phyloP scores from a whole-genome alignment of 202 grass and related monocot genomes.

The Eragrostis tef region DNA sequence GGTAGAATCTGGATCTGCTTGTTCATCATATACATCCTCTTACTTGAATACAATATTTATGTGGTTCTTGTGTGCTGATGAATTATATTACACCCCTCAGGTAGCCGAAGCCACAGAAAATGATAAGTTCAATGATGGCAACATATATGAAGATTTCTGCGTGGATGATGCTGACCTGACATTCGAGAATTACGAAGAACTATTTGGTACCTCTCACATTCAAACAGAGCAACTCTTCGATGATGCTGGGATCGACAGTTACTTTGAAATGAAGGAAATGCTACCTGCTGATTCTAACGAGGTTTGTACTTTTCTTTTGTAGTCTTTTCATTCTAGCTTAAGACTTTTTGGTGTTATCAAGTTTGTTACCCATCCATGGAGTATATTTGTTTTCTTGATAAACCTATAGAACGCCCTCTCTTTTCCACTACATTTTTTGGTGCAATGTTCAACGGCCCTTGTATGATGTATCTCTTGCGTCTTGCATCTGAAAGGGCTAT shows the following conservation, averaged over 20 bases:
- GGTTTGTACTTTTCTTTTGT: slow-evolving; percentile 54
- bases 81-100: slow-evolving; percentile 49
- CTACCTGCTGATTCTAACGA: slow-evolving; percentile 56
- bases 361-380: slow-evolving; percentile 19
- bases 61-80: slow-evolving; percentile 39
- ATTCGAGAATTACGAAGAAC: slow-evolving; percentile 93
- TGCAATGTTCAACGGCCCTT: slow-evolving; percentile 34
- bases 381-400: not conserved
- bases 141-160: slow-evolving; percentile 70
- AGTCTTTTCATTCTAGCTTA: not conserved
- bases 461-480: slow-evolving; percentile 17
- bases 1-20: slow-evolving; percentile 9
- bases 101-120: slow-evolving; percentile 45
- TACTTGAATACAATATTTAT: slow-evolving; percentile 3
- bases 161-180: slow-evolving; percentile 73
- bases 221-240: slow-evolving; percentile 79
- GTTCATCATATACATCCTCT: not conserved
- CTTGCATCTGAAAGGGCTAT: not conserved
- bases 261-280: slow-evolving; percentile 71
- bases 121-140: slow-evolving; percentile 70
- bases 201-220: slow-evolving; percentile 75
- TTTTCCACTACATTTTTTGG: not conserved
- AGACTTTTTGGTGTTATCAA: slow-evolving; percentile 27
- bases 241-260: slow-evolving; percentile 81
- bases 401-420: not conserved